A percentile compares a stretch with the other conserved stretches of the same genome.
These are phyloP conservation scores for Takashimella koratensis DNA, from an alignment of 1,284 basidiomycete genomes.

Conservation along the genomic window DNA sequence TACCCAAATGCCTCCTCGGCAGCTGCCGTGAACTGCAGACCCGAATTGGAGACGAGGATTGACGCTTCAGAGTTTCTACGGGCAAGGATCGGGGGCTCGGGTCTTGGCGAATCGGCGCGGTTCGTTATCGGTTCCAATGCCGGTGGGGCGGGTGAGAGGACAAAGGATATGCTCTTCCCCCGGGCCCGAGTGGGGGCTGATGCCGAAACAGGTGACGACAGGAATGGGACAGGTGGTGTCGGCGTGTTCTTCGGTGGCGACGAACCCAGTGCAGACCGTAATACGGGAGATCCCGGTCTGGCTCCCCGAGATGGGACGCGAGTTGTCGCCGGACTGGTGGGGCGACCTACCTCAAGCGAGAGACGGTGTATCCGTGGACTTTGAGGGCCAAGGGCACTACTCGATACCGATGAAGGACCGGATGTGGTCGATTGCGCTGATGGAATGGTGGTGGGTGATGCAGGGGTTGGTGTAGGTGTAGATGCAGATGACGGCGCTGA, in stretches of 20 bases:
- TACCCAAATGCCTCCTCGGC: not conserved
- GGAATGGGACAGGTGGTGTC: not conserved
- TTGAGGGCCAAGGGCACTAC: not conserved
- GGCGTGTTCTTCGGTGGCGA: not conserved
- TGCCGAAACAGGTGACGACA: no score
- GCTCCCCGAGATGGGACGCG: no score
- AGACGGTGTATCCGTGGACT: not conserved
- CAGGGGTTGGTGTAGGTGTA: not conserved
- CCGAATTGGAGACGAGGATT: constrained; percentile 5
- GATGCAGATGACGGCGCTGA: not conserved
- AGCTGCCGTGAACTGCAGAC: constrained; percentile 1
- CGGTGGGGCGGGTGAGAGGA: not conserved
- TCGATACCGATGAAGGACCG: not conserved
- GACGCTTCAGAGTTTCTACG: not conserved
- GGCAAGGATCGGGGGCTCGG: not conserved
- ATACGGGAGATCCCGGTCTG: not conserved
- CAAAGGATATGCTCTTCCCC: not conserved
- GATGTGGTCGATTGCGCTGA: not conserved
- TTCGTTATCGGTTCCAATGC: not conserved
- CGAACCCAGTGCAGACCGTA: not conserved
- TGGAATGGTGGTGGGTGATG: not conserved
- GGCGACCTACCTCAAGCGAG: not conserved
- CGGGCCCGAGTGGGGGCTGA: not conserved
- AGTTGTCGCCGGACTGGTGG: no score
- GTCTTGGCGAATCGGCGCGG: not conserved